Conservation (phyloP, 2,329 filamentous ascomycete genomes). For the Pseudonectria buxi region DNA sequence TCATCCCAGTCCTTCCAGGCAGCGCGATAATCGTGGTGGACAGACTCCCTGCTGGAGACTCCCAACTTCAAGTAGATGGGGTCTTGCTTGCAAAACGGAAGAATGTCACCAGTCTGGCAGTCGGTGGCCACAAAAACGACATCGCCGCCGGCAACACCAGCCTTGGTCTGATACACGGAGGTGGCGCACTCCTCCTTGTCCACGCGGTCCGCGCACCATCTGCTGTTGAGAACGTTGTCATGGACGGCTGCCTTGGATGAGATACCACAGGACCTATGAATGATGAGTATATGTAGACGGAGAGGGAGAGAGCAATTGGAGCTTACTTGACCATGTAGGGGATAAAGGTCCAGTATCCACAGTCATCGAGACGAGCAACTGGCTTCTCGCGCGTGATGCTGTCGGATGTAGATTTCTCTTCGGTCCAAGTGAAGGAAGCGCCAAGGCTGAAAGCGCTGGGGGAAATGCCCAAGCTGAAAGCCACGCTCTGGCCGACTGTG, state of each 20-base stretch:
- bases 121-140: slow-evolving; percentile 2
- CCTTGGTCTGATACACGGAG: neutral
- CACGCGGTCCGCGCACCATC: slow-evolving; percentile 3
- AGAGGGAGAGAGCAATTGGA: too few relatives aligned
- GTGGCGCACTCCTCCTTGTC: slow-evolving; percentile 5
- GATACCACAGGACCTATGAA: slow-evolving; percentile 4
- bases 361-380: slow-evolving; percentile 2
- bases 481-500: slow-evolving; percentile 3
- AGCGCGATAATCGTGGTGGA: too few relatives aligned
- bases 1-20: too few relatives aligned
- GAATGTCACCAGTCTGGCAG: slow-evolving; percentile 1
- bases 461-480: slow-evolving; percentile 1
- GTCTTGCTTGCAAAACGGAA: slow-evolving; percentile 6
- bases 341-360: slow-evolving; percentile 8
- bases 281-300: too few relatives aligned
- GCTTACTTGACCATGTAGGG: slow-evolving; percentile 3
- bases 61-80: slow-evolving; percentile 4
- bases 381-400: slow-evolving; percentile 3
- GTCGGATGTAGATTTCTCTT: slow-evolving; percentile 1
- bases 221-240: slow-evolving; percentile 1
- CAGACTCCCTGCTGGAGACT: too few relatives aligned
- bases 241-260: slow-evolving; percentile 1
- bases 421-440: slow-evolving; percentile 2
- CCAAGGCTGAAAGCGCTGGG: slow-evolving; percentile 1
- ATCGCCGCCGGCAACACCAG: neutral